phyloP scores from a whole-genome alignment of 441 rosid species.

The Manihot esculenta region DNA sequence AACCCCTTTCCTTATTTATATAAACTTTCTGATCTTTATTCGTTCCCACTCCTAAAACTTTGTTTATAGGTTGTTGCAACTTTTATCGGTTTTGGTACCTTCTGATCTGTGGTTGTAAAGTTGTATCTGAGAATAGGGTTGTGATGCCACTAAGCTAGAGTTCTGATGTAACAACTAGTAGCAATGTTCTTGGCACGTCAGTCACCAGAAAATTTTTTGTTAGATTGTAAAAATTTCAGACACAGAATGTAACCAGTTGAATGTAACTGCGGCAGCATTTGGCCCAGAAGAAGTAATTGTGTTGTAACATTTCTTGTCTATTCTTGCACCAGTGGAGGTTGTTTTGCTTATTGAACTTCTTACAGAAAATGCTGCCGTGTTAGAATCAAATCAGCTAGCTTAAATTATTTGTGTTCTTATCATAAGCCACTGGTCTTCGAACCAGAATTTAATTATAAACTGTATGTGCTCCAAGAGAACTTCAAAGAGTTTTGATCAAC shows the following conservation, averaged over 20 bases:
- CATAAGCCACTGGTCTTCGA: no score
- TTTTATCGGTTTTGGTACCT: conserved; percentile 24
- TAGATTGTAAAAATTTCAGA: conserved; percentile 21
- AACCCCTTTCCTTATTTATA: conserved; percentile 10
- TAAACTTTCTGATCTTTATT: conserved; percentile 13
- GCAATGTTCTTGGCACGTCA: conserved; percentile 1
- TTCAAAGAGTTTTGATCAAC: no score
- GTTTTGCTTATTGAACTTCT: neutral
- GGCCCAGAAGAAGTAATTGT: neutral
- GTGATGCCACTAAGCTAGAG: conserved; percentile 15
- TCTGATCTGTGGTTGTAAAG: conserved; percentile 22
- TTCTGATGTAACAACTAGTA: conserved; percentile 4
- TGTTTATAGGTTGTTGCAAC: conserved; percentile 23
- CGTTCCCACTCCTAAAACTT: neutral
- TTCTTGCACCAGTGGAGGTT: neutral
- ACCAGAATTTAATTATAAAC: no score
- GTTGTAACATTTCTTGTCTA: neutral
- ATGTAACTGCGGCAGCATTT: neutral
- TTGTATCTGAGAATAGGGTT: conserved; percentile 11
- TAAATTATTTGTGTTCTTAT: no score
- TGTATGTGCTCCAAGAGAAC: no score
- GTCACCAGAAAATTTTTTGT: neutral
- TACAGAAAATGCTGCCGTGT: neutral
- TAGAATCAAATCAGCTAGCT: neutral
- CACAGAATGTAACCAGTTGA: conserved; percentile 13